These are phyloP conservation scores for Microbotryum lychnidis-dioicae DNA, from an alignment of 1,284 basidiomycete genomes.

Conservation along the genomic window DNA sequence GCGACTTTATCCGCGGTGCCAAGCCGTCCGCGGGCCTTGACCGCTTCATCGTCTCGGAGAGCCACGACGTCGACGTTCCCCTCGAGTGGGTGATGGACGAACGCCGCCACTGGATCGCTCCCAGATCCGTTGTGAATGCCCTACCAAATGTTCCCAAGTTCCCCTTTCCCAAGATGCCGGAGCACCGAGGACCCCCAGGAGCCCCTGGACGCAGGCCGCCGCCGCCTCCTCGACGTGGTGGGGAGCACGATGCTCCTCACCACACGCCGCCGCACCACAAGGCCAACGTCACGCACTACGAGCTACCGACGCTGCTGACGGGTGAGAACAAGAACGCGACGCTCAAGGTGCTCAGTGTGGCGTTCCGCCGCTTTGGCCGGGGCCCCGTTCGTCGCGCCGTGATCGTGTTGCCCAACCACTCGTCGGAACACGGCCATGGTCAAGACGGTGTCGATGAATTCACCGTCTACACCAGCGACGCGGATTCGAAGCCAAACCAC, in stretches of 20 bases:
- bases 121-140: background rate
- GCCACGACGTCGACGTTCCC: constrained; percentile 12
- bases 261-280: constrained; percentile 1
- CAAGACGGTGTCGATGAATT: background rate
- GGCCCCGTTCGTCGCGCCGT: constrained; percentile 27
- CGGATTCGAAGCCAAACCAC: constrained; percentile 7
- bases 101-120: background rate
- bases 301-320: constrained; percentile 33
- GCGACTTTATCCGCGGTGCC: constrained; percentile 31
- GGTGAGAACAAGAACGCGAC: constrained; percentile 31
- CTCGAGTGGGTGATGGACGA: constrained; percentile 7
- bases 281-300: constrained; percentile 32
- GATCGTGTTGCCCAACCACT: constrained; percentile 18
- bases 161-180: background rate
- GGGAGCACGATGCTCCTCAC: background rate
- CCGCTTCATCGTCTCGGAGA: background rate
- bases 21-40: background rate
- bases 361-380: constrained; percentile 28
- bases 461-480: background rate
- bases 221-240: constrained; percentile 1
- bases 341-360: constrained; percentile 31
- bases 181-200: constrained; percentile 1
- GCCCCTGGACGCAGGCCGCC: constrained; percentile 10
- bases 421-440: background rate
- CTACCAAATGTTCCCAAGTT: background rate